These are phyloP conservation scores for Sisymbrium altissimum DNA, from an alignment of 345 rosid genomes.

Conservation along the genomic window DNA sequence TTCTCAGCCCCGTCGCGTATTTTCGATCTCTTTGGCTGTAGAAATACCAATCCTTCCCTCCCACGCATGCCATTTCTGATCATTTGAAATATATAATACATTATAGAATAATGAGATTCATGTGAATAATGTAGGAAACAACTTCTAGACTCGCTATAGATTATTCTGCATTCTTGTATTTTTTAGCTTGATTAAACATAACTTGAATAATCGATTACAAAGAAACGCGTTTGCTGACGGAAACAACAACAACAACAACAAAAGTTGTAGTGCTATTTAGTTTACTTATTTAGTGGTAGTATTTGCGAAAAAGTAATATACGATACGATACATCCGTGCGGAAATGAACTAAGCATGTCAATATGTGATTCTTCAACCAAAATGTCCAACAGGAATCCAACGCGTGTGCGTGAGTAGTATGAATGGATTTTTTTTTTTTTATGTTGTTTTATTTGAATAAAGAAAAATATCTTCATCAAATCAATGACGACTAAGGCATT, in stretches of 20 bases:
- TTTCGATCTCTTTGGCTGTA: constrained; percentile 82
- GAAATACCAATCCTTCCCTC: constrained; percentile 88
- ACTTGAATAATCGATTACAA: neutral
- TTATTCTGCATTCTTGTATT: neutral
- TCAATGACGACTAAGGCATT: constrained; percentile 14
- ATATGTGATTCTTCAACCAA: constrained; percentile 10
- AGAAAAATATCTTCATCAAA: neutral
- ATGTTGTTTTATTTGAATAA: neutral
- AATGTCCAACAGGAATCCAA: neutral
- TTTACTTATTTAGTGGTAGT: too few relatives aligned
- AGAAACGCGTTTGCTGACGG: too few relatives aligned
- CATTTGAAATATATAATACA: neutral
- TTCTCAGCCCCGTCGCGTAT: constrained; percentile 86
- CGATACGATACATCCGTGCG: neutral
- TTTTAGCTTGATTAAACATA: neutral
- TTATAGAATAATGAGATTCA: neutral
- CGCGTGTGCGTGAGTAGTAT: constrained; percentile 11
- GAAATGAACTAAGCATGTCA: constrained; percentile 2
- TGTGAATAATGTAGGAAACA: neutral
- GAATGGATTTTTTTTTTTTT: neutral
- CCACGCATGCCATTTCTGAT: constrained; percentile 70
- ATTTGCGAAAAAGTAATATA: neutral
- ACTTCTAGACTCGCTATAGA: too few relatives aligned
- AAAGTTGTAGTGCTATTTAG: too few relatives aligned
- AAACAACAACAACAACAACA: too few relatives aligned